Evolutionary conservation across 306 rosid species (phyloP), one percentile per base, ranked within the genome.

Genomic region (Vicia villosa): DNA sequence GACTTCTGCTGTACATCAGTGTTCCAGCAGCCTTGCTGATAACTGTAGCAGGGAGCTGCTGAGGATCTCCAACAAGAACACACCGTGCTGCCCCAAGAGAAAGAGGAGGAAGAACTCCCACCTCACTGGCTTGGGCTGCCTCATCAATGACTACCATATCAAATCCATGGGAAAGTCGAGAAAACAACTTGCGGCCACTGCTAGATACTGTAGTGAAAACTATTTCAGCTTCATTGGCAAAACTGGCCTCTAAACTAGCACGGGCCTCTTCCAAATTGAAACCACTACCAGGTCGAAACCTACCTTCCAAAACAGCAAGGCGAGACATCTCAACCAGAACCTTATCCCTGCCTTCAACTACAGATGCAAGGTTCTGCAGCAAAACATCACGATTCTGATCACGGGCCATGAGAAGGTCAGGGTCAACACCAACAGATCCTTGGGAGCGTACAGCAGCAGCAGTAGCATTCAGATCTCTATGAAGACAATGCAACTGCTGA

Each of bases 21-120:
- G 97, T 94, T 69, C 99, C 99, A 24, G 99, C 97, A 19, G 99
- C 99, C 91, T 94, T 94, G 84, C 99, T 94, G 67, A 94, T 94
- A 77, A 94, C 99, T 19, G 97, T 94, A 10, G 99, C 97, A 28
- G 99, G 99, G 77, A 91, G 99, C 84, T 94, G 97, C 82, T 94
- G 99, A 55, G 99, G 99, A 83, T 94, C 99, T 81, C 99, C 99
- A 60, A 94, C 97, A 62, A 94, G 97, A 83, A 94, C 99, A 70
- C 99, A 94, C 9, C 99, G 81, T 28, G 99, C 97, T 66, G 97
- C 99, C 60, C 99, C 99, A 70, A 90, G 97, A 36, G 99, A 75
- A 49, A 91, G 99, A 10, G 99, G 99, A 43, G 99, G 99, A 80
- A 91, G 96, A 86, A 94, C 56, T 37, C 79, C 99, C 68, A 87